phyloP scores from a whole-genome alignment of 2,329 filamentous ascomycete genomes.

The Ceratocystis albifundus region DNA sequence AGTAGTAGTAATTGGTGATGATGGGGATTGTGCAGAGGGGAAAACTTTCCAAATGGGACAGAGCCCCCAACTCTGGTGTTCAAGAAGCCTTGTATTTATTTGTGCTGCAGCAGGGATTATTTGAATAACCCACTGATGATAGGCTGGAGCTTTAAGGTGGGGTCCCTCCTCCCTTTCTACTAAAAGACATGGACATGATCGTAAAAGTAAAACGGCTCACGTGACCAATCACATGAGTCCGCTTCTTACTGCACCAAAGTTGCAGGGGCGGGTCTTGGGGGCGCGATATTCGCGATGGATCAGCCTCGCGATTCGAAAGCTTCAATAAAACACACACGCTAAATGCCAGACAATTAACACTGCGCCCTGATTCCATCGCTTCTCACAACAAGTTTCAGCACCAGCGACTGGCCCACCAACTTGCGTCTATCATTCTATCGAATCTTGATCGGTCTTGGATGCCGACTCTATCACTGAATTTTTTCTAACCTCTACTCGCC shows the following conservation, averaged over 20 bases:
- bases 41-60: background rate
- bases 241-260: background rate
- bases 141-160: slow-evolving; percentile 10
- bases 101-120: slow-evolving; percentile 7
- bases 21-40: background rate
- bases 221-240: background rate
- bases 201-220: background rate
- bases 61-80: background rate
- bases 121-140: slow-evolving; percentile 14
- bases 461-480: background rate
- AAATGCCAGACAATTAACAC: background rate
- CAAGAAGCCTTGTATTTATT: background rate
- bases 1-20: background rate
- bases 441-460: background rate
- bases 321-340: slow-evolving; percentile 2
- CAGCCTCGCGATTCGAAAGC: slow-evolving; percentile 21
- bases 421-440: background rate
- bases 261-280: slow-evolving; percentile 8
- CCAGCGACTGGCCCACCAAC: background rate
- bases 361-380: background rate
- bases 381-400: background rate
- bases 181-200: background rate
- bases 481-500: background rate
- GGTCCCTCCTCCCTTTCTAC: background rate
- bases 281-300: slow-evolving; percentile 22